Base-by-base conservation (phyloP, 805 yeast genomes). In the Metschnikowia drakensbergensis region DNA sequence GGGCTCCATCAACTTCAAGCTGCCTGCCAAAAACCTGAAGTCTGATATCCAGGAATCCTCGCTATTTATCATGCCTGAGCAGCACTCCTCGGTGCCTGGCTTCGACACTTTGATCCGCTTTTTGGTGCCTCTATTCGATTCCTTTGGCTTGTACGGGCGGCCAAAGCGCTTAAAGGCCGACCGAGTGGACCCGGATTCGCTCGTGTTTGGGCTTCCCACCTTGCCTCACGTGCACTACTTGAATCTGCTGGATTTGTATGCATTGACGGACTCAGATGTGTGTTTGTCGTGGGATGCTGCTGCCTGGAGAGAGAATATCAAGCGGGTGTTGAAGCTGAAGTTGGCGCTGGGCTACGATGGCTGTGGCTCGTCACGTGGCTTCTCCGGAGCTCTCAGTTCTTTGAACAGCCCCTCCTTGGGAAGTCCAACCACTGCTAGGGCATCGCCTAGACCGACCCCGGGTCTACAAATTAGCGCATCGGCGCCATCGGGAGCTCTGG, bases 1-100 rank as follows among this genome's bases (percentile, higher is more conserved):
- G 62, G 97, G 97, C 42, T 74, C 78, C 36, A 88, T 91, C 30
- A 68, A 74, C 47, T 85, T 85, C 59, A 65, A 61, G 54, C 77
- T 78, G 47, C 72, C 76, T 11, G 60, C 59, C 3, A 69, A 68
- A 50, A 65, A 64, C 46, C 40, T 29, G 33, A 38, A 56, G 7
- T 43, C 54, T 26, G 73, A 69, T 49, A 62, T 66, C 59, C 69
- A 59, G 69, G 77, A 54, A 45, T 75, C 67, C 53, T 75, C 68
- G 34, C 66, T 67, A 35, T 77, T 66, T 57, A 61, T 69, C 54
- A 75, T 66, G 75, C 77, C 76, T 9, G 76, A 69, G 49, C 74
- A 63, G 50, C 75, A 72, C 59, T 65, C 71, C 13, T 60, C 75
- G 0, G 79, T 75, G 37, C 79, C 79, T 2, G 79, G 79, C 3